Evolutionary conservation across 2,329 filamentous ascomycete species (phyloP).

Genomic region (Alternaria gansuensis): DNA sequence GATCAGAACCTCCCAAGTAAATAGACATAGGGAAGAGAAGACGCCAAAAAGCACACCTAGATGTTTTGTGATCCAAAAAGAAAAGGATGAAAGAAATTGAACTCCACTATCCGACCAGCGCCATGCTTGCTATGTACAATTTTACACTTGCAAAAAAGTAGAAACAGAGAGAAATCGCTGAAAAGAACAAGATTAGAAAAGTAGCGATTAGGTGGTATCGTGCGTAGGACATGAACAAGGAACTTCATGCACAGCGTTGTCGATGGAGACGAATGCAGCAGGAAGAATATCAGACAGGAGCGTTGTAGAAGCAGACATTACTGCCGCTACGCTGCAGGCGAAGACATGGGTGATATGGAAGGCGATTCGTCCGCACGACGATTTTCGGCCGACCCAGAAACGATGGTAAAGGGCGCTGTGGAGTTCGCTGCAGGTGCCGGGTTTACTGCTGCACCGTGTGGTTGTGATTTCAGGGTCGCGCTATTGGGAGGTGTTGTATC

Average conservation of each 20-base stretch:
- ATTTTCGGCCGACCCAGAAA: conserved; percentile 7
- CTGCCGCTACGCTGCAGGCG: conserved; percentile 16
- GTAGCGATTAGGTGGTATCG: conserved; percentile 10
- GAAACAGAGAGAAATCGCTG: not conserved
- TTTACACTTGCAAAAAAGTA: not conserved
- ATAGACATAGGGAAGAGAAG: not conserved
- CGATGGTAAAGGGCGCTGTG: conserved; percentile 21
- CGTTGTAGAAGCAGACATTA: not conserved
- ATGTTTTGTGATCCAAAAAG: not conserved
- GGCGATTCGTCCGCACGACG: conserved; percentile 19
- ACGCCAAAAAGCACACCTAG: conserved; percentile 6
- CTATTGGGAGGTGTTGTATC: conserved; percentile 36
- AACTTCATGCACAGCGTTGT: conserved; percentile 4
- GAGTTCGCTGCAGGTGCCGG: conserved; percentile 4
- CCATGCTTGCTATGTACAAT: conserved; percentile 12
- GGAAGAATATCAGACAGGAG: not conserved
- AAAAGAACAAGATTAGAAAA: not conserved
- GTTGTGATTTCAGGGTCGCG: not conserved
- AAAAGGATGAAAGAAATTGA: not conserved
- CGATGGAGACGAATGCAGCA: not conserved
- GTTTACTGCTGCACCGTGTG: conserved; percentile 23
- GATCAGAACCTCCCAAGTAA: not conserved
- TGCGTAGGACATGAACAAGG: conserved; percentile 1
- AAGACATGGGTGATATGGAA: conserved; percentile 25
- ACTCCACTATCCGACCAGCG: conserved; percentile 6